Conservation (phyloP, 306 rosid species). For the Sophora flavescens region DNA sequence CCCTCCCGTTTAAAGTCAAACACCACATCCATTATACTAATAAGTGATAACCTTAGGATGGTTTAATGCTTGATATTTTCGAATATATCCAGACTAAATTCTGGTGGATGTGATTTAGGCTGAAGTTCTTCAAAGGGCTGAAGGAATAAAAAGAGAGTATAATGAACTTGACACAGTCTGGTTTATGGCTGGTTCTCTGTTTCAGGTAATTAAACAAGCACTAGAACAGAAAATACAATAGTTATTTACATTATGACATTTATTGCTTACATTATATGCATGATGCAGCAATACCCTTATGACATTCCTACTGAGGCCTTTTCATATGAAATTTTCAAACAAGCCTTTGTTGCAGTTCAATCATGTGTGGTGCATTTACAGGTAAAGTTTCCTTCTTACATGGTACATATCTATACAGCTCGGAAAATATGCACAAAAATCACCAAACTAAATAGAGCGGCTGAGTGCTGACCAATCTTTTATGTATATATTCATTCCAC, state of each 20-base stretch:
- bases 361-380: conserved; percentile 99
- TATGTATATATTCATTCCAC: neutral
- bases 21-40: conserved; percentile 4
- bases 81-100: conserved; percentile 38
- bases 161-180: conserved; percentile 97
- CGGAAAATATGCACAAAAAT: conserved; percentile 10
- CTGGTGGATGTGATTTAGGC: conserved; percentile 62
- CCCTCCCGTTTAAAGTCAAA: conserved; percentile 25
- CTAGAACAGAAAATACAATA: conserved; percentile 26
- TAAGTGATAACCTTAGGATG: conserved; percentile 29
- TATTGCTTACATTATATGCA: conserved; percentile 43
- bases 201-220: conserved; percentile 70
- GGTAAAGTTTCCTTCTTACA: conserved; percentile 53
- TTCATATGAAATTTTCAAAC: conserved; percentile 95
- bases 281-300: conserved; percentile 94
- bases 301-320: conserved; percentile 98
- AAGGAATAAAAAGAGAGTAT: conserved; percentile 94
- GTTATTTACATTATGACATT: conserved; percentile 13
- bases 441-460: neutral
- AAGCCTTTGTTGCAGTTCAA: conserved; percentile 98
- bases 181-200: conserved; percentile 99
- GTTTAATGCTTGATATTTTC: conserved; percentile 40
- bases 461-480: conserved; percentile 1
- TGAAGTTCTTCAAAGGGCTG: conserved; percentile 81
- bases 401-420: neutral